These are phyloP conservation scores for Forsythia viridissima DNA, from an alignment of 257 asterid species.

Conservation along the genomic window DNA sequence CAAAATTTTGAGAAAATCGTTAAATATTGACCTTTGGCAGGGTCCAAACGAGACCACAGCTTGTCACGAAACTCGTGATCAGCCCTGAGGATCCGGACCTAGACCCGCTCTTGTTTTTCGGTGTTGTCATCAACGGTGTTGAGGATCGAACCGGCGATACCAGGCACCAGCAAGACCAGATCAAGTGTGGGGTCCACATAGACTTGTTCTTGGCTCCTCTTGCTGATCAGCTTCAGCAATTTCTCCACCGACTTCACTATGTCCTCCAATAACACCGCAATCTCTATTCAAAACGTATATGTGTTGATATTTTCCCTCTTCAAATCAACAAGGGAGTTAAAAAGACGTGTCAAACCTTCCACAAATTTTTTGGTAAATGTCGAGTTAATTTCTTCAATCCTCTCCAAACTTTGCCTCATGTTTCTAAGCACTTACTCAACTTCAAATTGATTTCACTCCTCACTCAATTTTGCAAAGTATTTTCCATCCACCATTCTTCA, in stretches of 20 bases:
- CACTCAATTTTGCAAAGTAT: no score
- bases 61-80: conserved; percentile 53
- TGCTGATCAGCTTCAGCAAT: conserved; percentile 43
- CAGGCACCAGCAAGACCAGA: conserved; percentile 39
- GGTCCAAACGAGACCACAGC: conserved; percentile 53
- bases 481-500: no score
- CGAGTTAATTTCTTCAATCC: no score
- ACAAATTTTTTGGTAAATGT: no score
- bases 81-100: conserved; percentile 50
- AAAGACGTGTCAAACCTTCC: no score
- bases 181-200: conserved; percentile 40
- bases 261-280: conserved; percentile 57
- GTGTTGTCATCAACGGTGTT: conserved; percentile 44
- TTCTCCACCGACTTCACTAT: conserved; percentile 55
- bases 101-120: conserved; percentile 43
- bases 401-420: no score
- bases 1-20: no score
- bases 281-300: background rate
- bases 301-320: background rate
- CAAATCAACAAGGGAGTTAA: background rate
- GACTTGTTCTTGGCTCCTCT: conserved; percentile 20
- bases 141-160: conserved; percentile 47
- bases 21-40: conserved; percentile 37
- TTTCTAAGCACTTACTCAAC: no score
- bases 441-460: no score